Evolutionary conservation across 2,329 filamentous ascomycete species (phyloP), one percentile per base, ranked within the genome.

Genomic region (Trichophyton equinum): DNA sequence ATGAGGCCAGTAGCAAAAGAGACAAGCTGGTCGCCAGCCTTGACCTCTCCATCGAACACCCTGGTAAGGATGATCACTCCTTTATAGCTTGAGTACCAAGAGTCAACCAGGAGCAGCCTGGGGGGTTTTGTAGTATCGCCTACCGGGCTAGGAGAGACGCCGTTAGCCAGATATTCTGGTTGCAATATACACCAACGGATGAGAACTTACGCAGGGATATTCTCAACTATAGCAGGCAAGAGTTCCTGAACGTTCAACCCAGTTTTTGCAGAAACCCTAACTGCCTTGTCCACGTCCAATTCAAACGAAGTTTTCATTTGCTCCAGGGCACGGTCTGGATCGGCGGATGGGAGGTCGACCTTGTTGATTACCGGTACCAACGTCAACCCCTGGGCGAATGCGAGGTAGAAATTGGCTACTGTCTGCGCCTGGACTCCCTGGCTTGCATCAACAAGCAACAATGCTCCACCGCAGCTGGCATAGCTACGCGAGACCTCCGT

Each of bases 351-450:
- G 69, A 99, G 82, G 72, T 99, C 94, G 60, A 99, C 87, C 79
- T 99, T 99, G 78, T 99, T 99, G 69, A 99, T 83, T 25, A 99
- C 89, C 0, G 94, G 94, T 2, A 99, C 84, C 64, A 99, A 82
- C 22, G 85, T 81, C 58, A 99, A 77, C 15, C 90, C 89, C 73
- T 97, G 90, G 1, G 92, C 86, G 74, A 99, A 99, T 6, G 94
- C 94, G 25, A 97, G 84, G 72, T 97, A 96, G 76, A 99, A 99
- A 74, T 99, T 99, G 64, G 94, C 94, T 7, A 99, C 94, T 0
- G 94, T 99, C 78, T 99, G 94, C 4, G 94, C 94, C 76, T 99
- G 94, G 1, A 99, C 86, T 53, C 94, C 94, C 75, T 99, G 94
- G 67, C 89, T 95, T 6, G 92, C 94, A 79, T 99, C 94, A 2